Conservation (phyloP, 2,329 filamentous ascomycete species). For the Grosmannia huntii region DNA sequence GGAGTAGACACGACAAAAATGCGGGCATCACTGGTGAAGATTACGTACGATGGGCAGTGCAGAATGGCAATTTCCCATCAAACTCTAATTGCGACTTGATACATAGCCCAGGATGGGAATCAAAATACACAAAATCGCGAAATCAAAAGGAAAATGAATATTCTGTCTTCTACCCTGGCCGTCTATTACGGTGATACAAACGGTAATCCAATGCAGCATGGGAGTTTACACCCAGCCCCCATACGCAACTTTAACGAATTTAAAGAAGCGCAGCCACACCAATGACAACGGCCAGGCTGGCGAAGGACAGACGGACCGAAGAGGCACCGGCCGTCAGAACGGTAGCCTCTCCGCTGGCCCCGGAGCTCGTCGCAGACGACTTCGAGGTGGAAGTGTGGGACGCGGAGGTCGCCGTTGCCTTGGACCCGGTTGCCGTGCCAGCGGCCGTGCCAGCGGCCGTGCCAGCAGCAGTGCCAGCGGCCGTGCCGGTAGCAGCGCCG, state of each 20-base stretch:
- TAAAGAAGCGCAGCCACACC: not conserved
- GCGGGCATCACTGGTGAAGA: no score
- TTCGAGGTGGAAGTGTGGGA: not conserved
- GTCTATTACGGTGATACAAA: not conserved
- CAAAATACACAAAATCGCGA: not conserved
- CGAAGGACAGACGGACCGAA: not conserved
- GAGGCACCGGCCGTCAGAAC: not conserved
- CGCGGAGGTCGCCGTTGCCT: slow-evolving; percentile 6
- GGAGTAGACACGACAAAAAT: no score
- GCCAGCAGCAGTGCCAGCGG: not conserved
- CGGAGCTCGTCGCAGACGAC: not conserved
- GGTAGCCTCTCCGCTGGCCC: not conserved
- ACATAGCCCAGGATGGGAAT: no score
- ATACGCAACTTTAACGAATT: not conserved
- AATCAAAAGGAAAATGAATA: not conserved
- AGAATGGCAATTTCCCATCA: no score
- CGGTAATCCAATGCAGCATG: not conserved
- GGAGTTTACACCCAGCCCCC: not conserved
- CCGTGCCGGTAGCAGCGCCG: not conserved
- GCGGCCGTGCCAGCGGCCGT: slow-evolving; percentile 2
- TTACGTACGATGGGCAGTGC: no score
- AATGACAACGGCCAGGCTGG: not conserved
- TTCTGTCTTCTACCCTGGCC: not conserved
- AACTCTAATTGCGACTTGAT: no score
- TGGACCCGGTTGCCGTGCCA: slow-evolving; percentile 9